Evolutionary conservation across 2,329 filamentous ascomycete genomes (phyloP).

Genomic region (Trichoderma endophyticum): DNA sequence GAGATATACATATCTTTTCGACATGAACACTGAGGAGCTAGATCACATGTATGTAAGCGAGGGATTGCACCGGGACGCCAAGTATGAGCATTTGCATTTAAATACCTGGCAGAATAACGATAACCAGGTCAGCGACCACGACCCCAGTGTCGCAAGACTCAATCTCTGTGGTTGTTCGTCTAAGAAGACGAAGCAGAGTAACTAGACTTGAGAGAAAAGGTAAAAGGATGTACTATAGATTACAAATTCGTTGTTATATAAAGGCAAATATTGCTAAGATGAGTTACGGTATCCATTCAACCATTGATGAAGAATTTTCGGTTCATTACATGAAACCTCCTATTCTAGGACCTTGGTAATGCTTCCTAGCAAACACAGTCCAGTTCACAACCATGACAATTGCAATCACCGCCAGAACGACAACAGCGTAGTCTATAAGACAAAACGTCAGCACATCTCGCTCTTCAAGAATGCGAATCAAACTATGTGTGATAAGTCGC

Average conservation of each 20-base stretch:
- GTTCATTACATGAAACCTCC: background rate
- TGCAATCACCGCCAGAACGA: conserved; percentile 2
- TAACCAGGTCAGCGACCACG: conserved; percentile 63
- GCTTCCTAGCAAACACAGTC: conserved; percentile 9
- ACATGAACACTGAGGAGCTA: conserved; percentile 66
- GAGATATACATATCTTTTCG: conserved; percentile 68
- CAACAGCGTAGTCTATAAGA: conserved; percentile 3
- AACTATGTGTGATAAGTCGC: background rate
- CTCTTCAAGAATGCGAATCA: background rate
- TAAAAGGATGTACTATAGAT: background rate
- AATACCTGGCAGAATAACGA: conserved; percentile 63
- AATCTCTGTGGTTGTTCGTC: conserved; percentile 51
- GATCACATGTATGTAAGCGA: conserved; percentile 68
- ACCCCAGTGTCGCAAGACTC: conserved; percentile 62
- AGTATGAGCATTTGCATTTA: conserved; percentile 66
- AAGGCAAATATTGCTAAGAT: background rate
- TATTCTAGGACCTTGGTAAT: conserved; percentile 15
- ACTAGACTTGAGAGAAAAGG: background rate
- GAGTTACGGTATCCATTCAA: background rate
- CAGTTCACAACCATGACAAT: conserved; percentile 1
- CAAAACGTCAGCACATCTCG: background rate
- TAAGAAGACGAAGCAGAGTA: background rate
- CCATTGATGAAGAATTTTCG: background rate
- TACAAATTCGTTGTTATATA: background rate
- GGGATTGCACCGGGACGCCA: conserved; percentile 41